Evolutionary conservation across 2,329 filamentous ascomycete species (phyloP), one percentile per base, ranked within the genome.

Genomic region (Botrytis hyacinthi): DNA sequence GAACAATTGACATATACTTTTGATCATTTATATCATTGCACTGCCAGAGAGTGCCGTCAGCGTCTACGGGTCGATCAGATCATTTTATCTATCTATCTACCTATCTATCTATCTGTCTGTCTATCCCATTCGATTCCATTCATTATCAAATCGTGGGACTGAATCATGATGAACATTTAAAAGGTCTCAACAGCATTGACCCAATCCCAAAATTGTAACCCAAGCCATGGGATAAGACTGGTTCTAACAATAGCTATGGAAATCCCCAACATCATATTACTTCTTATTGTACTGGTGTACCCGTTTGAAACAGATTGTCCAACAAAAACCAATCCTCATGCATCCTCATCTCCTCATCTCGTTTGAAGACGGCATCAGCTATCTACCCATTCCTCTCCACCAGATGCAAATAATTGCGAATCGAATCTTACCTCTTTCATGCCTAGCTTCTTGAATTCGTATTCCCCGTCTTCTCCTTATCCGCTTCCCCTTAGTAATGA

Each of bases 21-120:
- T 48, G 32, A 66, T 51, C 29, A 16, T 35, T 18, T 63, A 12
- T 46, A 32, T 48, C 42, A 35, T 18, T 35, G 32, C 70, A 65
- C 59, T 54, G 60, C 59, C 70, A 71, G 70, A 65, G 63, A 51
- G 59, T 65, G 59, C 69, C 69, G 26, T 35, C 69, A 71, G 59
- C 69, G n/a, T 63, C 60, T 71, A 44, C 44, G 42, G 62, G 62
- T 51, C 35, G 29, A 66, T 66, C 44, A 66, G 29, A 42, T 62
- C 37, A 18, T n/a, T 48, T 9, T 51, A 26, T 51, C 46, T 26
- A 26, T 12, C 46, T 35, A n/a, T 37, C 59, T 26, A 12, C 12
- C 46, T 51, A 48, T 48, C 40, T 42, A 9, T 48, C 46, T 26
- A 7, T 14, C 48, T 51, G 12, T n/a, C 48, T 51, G 4, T 26